Evolutionary conservation across 805 yeast species (phyloP), one percentile per base, ranked within the genome.

Genomic region (Scheffersomyces ergatensis): DNA sequence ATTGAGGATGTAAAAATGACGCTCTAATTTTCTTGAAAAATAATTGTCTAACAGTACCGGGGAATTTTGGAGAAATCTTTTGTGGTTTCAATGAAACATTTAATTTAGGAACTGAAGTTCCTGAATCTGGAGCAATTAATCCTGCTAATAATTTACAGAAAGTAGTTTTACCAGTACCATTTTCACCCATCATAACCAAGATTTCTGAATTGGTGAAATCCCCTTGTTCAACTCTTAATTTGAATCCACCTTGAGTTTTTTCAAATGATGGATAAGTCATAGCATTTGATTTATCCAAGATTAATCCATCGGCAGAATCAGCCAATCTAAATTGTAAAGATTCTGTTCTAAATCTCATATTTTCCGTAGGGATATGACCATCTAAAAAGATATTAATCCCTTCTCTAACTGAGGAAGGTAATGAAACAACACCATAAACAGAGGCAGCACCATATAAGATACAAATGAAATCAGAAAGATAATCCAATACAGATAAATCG

Each of bases 91-190:
- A 90, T 40, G 96, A 85, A 41, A 93, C 93, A 59, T 87, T 89
- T 67, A 93, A 71, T 63, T 86, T 84, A 37, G 97, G 97, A 46
- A 88, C 82, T 59, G 82, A 80, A 45, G 72, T 63, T 43, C 88
- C 88, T 51, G 77, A 78, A 67, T 93, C 99, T 24, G 99, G 92
- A 37, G 85, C 76, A 52, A 88, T 76, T 20, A 89, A 89, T 60
- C 98, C 99, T 17, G 99, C 98, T 57, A 93, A 76, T 57, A 93
- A 73, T 65, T 85, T 87, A 79, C 97, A 92, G 74, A 93, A 83
- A 13, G 99, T 93, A 32, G 99, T 93, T 74, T 93, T 93, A 75
- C 99, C 99, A 15, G 99, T 93, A 74, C 99, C 99, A 67, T 93
- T 93, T 72, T 93, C 99, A 63, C 99, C 99, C 96, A 93, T 92